A percentile compares a stretch with the other conserved stretches of the same genome.
These are phyloP conservation scores for Exophiala lecanii-corni DNA, from an alignment of 2,329 filamentous ascomycete genomes.

Conservation along the genomic window DNA sequence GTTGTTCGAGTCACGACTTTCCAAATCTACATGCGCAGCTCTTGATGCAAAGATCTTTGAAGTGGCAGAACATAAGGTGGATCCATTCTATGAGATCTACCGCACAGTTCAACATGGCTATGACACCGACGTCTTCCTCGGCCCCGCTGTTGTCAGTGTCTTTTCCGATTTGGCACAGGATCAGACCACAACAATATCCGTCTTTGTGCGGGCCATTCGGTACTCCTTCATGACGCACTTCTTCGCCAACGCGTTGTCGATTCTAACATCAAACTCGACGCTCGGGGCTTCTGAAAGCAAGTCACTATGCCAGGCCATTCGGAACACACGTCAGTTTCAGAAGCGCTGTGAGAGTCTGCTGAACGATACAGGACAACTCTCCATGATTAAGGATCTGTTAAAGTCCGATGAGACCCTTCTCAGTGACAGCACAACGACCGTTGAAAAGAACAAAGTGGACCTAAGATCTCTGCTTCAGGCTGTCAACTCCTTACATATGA, in stretches of 20 bases:
- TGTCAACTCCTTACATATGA: not conserved
- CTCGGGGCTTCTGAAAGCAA: slow-evolving; percentile 25
- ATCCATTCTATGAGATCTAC: slow-evolving; percentile 32
- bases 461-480: not conserved
- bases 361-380: slow-evolving; percentile 30
- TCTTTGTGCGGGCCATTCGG: slow-evolving; percentile 51
- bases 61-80: slow-evolving; percentile 32
- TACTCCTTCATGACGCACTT: slow-evolving; percentile 62
- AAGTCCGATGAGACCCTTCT: slow-evolving; percentile 48
- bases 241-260: slow-evolving; percentile 55
- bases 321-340: slow-evolving; percentile 55
- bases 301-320: slow-evolving; percentile 51
- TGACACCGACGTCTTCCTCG: slow-evolving; percentile 44
- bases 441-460: not conserved
- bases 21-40: slow-evolving; percentile 48
- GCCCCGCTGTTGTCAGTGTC: slow-evolving; percentile 47
- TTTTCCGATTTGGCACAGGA: slow-evolving; percentile 55
- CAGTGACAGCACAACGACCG: slow-evolving; percentile 32
- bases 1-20: slow-evolving; percentile 55
- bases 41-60: slow-evolving; percentile 55
- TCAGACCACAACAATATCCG: slow-evolving; percentile 55
- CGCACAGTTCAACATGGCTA: slow-evolving; percentile 33
- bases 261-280: slow-evolving; percentile 38
- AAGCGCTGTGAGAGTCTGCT: slow-evolving; percentile 36
- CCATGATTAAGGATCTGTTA: slow-evolving; percentile 43